These are phyloP conservation scores for Theileria parva DNA, from an alignment of 169 alveolate species.

Conservation along the genomic window DNA sequence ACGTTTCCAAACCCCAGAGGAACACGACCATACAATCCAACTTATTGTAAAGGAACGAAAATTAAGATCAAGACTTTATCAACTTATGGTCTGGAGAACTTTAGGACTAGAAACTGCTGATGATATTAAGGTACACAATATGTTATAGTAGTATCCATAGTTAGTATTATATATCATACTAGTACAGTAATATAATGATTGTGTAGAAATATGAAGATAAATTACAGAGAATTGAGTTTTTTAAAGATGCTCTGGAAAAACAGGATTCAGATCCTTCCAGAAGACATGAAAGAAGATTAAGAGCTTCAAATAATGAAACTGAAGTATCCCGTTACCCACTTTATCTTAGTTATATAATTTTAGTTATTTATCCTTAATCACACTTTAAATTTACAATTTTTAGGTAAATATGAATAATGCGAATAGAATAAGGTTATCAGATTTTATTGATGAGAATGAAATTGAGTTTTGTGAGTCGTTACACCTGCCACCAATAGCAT, in stretches of 20 bases:
- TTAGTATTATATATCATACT: not conserved
- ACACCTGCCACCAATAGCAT: slow-evolving; percentile 62
- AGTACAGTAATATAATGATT: not conserved
- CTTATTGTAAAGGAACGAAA: slow-evolving; percentile 83
- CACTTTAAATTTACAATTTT: too few species aligned
- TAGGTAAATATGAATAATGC: not conserved
- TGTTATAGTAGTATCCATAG: not conserved
- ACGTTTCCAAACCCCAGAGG: slow-evolving; percentile 86
- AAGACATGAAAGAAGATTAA: slow-evolving; percentile 39
- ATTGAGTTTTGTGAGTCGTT: slow-evolving; percentile 62
- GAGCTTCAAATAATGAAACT: slow-evolving; percentile 3
- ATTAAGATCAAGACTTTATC: slow-evolving; percentile 80
- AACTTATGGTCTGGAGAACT: slow-evolving; percentile 87
- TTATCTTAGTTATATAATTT: not conserved
- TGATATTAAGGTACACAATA: slow-evolving; percentile 74
- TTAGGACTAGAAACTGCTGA: slow-evolving; percentile 85
- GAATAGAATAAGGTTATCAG: slow-evolving; percentile 32
- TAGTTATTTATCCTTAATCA: slow-evolving; percentile 10
- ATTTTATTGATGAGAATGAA: slow-evolving; percentile 59
- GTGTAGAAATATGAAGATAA: slow-evolving; percentile 52
- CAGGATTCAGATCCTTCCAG: slow-evolving; percentile 63
- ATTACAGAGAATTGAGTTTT: slow-evolving; percentile 29
- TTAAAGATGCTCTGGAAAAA: slow-evolving; percentile 40
- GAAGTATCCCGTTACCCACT: not conserved
- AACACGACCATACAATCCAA: slow-evolving; percentile 86